Percentiles rank a stretch among this genome's conserved stretches.
Evolutionary conservation across 257 asterid genomes (phyloP).

Genomic region (Rubia yunnanensis): DNA sequence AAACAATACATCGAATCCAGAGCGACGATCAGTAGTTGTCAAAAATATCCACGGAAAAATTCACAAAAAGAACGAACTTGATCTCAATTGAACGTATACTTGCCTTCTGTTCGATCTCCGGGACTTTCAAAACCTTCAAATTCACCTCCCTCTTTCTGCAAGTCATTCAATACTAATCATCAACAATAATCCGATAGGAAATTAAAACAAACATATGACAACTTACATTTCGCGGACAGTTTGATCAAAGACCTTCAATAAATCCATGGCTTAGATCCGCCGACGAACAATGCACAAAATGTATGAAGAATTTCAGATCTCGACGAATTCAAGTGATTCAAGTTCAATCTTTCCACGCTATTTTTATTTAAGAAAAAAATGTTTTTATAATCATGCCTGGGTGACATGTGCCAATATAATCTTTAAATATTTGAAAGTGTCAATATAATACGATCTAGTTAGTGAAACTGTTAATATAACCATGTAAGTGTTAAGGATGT

Average conservation of each 20-base stretch:
- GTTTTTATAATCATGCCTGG: too few relatives aligned
- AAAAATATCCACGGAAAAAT: neutral
- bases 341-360: neutral
- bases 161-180: neutral
- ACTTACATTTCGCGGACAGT: conserved; percentile 93
- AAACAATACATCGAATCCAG: neutral
- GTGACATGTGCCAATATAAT: too few relatives aligned
- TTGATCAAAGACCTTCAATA: conserved; percentile 92
- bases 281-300: neutral
- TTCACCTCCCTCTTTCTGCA: conserved; percentile 97
- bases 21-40: neutral
- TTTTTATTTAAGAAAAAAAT: conserved; percentile 9
- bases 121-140: conserved; percentile 89
- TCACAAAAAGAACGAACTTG: neutral
- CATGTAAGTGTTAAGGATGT: too few relatives aligned
- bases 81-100: neutral
- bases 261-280: conserved; percentile 84
- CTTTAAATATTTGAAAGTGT: too few relatives aligned
- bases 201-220: neutral
- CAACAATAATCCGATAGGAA: neutral
- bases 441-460: too few relatives aligned
- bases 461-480: too few relatives aligned
- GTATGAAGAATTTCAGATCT: conserved; percentile 11
- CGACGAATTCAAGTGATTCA: neutral
- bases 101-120: conserved; percentile 97